Conservation (phyloP, 805 yeast genomes). For the Spencermartinsiella europaea region DNA sequence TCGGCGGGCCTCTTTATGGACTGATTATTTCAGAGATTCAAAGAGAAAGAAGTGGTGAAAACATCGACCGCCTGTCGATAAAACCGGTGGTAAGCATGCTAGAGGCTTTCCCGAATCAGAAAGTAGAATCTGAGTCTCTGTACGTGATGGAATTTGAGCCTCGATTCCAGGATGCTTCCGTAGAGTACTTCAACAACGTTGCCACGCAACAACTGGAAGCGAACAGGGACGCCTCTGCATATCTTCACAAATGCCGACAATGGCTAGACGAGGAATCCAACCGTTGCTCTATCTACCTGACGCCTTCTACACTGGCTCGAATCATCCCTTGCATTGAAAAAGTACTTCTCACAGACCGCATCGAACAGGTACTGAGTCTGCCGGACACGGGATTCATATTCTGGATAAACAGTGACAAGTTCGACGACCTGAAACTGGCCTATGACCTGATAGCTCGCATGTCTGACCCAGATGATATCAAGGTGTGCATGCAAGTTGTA, state of each 20-base stretch:
- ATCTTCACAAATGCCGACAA: slow-evolving; percentile 46
- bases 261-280: slow-evolving; percentile 60
- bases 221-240: slow-evolving; percentile 46
- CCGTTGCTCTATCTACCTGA: slow-evolving; percentile 49
- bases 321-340: slow-evolving; percentile 53
- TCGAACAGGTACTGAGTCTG: slow-evolving; percentile 49
- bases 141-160: slow-evolving; percentile 67
- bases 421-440: slow-evolving; percentile 41
- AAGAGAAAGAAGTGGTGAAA: slow-evolving; percentile 50
- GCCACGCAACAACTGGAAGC: slow-evolving; percentile 41
- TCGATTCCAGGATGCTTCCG: slow-evolving; percentile 48
- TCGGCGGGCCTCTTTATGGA: slow-evolving; percentile 48
- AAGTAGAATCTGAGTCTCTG: slow-evolving; percentile 44
- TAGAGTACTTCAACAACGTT: slow-evolving; percentile 46
- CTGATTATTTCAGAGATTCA: slow-evolving; percentile 52
- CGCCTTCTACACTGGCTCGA: slow-evolving; percentile 50
- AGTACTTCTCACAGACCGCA: slow-evolving; percentile 50
- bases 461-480: slow-evolving; percentile 46
- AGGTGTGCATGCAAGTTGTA: slow-evolving; percentile 22
- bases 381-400: slow-evolving; percentile 52
- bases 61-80: slow-evolving; percentile 53
- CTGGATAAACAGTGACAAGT: slow-evolving; percentile 50
- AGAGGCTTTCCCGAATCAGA: slow-evolving; percentile 44
- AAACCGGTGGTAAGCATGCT: slow-evolving; percentile 64
- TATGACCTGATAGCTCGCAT: slow-evolving; percentile 50